Evolutionary conservation across 192 early-diverging fungal species (phyloP), one percentile per base, ranked within the genome.

Genomic region (Podochytrium sp.): DNA sequence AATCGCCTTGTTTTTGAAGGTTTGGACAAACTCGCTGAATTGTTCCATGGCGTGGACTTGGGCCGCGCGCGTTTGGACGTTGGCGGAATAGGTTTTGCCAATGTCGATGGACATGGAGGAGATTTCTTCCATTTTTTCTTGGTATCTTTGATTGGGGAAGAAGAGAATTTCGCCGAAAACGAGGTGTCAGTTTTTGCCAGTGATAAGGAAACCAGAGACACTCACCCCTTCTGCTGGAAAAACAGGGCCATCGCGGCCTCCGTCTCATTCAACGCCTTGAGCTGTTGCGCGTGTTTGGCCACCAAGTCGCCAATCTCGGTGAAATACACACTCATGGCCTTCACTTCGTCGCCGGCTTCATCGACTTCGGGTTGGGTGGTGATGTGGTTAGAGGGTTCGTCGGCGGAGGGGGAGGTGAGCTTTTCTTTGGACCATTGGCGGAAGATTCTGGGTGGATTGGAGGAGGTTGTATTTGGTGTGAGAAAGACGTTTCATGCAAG

Each of bases 331-430:
- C 76, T 69, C 81, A 86, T 79, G 18, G 49, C 71, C 49, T 83
- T 69, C 5, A 86, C 79, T 30, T 83, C 78, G 34, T 82, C 76
- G 5, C 71, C 77, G 5, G 84, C 79, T 43, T 86, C 84, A 41
- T 86, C 84, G 27, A 86, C 84, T 81, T 86, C 84, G 20, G 84
- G 84, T 60, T 86, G 84, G 20, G 78, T 60, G 1, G 84, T 86
- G 58, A 86, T 73, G 40, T 86, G 84, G n/a, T n/a, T n/a, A 5
- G 77, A 76, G 72, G 76, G 56, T n/a, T 29, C 12, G 30, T 73
- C 39, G 1, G 47, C 65, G 52, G 60, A 69, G 49, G 38, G 74
- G 53, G 71, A 63, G 1, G 79, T 78, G 30, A 86, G 55, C 57
- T 79, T 78, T 61, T 86, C 84, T 52, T 69, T 71, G 32, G 81